These are phyloP conservation scores for Clavulina sp. DNA, from an alignment of 768 basidiomycete genomes.

Conservation along the genomic window DNA sequence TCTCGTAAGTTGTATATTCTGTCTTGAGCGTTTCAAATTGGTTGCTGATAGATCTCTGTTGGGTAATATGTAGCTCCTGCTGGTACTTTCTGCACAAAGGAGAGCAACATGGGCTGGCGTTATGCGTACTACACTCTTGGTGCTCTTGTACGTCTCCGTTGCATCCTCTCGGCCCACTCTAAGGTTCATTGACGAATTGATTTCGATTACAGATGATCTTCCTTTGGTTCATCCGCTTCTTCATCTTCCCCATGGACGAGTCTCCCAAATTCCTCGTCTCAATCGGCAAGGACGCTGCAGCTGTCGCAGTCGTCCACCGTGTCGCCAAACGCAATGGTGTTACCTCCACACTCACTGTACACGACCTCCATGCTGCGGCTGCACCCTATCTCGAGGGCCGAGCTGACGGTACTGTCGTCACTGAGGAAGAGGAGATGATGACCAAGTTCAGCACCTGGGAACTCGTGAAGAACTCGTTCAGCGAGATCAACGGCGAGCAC, in stretches of 20 bases:
- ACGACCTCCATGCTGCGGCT: no score
- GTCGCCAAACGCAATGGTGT: slow-evolving; percentile 45
- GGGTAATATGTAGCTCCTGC: background rate
- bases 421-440: slow-evolving; percentile 23
- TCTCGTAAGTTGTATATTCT: no score
- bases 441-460: no score
- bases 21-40: no score
- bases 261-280: slow-evolving; percentile 59
- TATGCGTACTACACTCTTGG: slow-evolving; percentile 54
- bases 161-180: no score
- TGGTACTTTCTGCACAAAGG: slow-evolving; percentile 23
- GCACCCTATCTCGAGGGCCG: slow-evolving; percentile 10
- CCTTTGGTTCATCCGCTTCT: slow-evolving; percentile 43
- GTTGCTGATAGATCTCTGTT: no score
- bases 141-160: no score
- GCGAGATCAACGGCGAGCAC: slow-evolving; percentile 30
- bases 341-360: slow-evolving; percentile 30
- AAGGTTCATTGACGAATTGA: background rate
- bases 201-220: slow-evolving; percentile 27
- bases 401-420: slow-evolving; percentile 9
- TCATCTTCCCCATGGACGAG: slow-evolving; percentile 49
- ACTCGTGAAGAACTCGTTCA: no score
- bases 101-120: no score
- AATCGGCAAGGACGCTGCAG: slow-evolving; percentile 41
- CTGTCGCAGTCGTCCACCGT: slow-evolving; percentile 41